Evolutionary conservation across 805 yeast species (phyloP).

Genomic region (Diddensiella transvaalensis): DNA sequence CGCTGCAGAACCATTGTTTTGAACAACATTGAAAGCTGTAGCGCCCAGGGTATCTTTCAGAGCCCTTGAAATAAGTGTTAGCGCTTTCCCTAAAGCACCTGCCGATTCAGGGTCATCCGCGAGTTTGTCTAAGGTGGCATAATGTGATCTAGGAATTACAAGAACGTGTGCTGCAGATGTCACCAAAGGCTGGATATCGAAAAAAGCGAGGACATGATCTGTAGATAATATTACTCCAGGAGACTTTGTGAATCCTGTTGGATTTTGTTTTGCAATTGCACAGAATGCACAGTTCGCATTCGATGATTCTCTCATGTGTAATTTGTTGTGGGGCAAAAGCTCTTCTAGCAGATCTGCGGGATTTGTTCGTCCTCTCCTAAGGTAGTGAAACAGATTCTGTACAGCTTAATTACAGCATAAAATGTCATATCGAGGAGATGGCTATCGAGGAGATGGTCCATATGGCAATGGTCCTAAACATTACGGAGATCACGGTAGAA

Average conservation of each 20-base stretch:
- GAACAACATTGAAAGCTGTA: constrained; percentile 35
- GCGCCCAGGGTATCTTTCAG: constrained; percentile 22
- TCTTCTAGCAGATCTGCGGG: too few species aligned
- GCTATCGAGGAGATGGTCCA: neutral
- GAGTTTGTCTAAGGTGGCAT: constrained; percentile 27
- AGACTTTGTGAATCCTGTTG: constrained; percentile 16
- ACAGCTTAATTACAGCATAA: too few species aligned
- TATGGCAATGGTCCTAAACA: neutral
- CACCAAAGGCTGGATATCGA: constrained; percentile 38
- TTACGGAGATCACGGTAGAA: neutral
- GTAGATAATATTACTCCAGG: constrained; percentile 29
- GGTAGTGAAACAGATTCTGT: too few species aligned
- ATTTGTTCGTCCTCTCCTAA: too few species aligned
- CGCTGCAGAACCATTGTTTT: constrained; percentile 72
- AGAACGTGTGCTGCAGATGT: constrained; percentile 35
- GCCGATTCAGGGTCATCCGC: constrained; percentile 22
- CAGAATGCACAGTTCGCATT: constrained; percentile 29
- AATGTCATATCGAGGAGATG: neutral
- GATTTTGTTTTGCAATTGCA: constrained; percentile 24
- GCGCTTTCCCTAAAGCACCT: constrained; percentile 27
- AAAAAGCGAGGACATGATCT: constrained; percentile 32
- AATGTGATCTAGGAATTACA: constrained; percentile 35
- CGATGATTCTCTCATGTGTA: neutral
- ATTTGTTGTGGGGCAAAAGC: too few species aligned
- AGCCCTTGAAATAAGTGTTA: constrained; percentile 29